These are phyloP conservation scores for Solanum hybrid DNA, from an alignment of 305 asterid genomes.

Conservation along the genomic window DNA sequence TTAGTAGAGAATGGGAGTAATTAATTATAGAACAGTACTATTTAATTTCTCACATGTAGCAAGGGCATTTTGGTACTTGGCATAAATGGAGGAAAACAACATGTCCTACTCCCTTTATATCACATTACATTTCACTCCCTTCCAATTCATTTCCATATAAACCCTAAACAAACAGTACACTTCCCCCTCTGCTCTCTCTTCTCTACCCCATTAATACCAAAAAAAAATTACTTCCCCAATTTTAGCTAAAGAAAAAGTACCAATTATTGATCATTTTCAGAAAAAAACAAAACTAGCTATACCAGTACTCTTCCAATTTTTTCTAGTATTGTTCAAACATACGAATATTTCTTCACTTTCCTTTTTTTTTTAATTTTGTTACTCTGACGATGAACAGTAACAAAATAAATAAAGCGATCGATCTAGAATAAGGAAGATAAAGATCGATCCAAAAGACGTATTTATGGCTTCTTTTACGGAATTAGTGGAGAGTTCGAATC, in stretches of 20 bases:
- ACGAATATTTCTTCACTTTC: neutral
- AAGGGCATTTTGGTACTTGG: neutral
- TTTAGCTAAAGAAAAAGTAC: slow-evolving; percentile 16
- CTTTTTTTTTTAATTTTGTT: neutral
- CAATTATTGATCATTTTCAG: slow-evolving; percentile 3
- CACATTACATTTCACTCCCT: neutral
- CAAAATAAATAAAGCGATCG: neutral
- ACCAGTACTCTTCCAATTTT: neutral
- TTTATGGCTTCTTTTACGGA: slow-evolving; percentile 46
- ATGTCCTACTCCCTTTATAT: neutral
- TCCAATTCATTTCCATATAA: neutral
- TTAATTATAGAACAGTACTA: neutral
- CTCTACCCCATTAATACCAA: neutral
- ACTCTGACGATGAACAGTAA: neutral
- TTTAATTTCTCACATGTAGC: neutral
- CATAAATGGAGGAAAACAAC: neutral
- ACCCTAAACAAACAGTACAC: neutral
- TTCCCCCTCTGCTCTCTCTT: neutral
- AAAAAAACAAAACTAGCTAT: neutral
- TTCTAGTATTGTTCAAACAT: slow-evolving; percentile 1
- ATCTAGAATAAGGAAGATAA: neutral
- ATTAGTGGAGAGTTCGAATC: slow-evolving; percentile 35
- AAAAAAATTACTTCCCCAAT: slow-evolving; percentile 16
- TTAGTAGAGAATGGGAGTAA: neutral
- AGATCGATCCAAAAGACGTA: neutral